Percentiles rank a stretch among this genome's conserved stretches.
Evolutionary conservation across 331 rosid species (phyloP).

Genomic region (Pyracantha coccinea): DNA sequence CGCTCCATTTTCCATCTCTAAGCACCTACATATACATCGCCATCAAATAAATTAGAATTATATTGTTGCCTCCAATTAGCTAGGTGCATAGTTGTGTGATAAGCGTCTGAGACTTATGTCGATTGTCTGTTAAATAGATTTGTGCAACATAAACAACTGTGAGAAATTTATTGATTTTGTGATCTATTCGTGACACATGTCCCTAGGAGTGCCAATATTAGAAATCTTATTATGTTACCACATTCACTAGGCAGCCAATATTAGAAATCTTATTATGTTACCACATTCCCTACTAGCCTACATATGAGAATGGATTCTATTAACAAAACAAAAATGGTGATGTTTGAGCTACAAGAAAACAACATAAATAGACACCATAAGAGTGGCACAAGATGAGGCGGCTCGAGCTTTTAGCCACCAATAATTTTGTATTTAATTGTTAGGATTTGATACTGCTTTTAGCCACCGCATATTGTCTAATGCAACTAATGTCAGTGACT

Average conservation of each 20-base stretch:
- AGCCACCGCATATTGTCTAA: background rate
- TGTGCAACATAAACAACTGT: background rate
- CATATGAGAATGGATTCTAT: background rate
- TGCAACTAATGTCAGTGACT: background rate
- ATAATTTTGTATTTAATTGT: too few relatives aligned
- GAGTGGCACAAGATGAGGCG: background rate
- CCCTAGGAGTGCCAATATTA: background rate
- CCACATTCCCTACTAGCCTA: background rate
- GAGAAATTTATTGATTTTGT: background rate
- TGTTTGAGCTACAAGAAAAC: background rate
- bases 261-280: too few relatives aligned
- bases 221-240: background rate
- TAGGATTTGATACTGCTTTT: too few relatives aligned
- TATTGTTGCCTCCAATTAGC: background rate
- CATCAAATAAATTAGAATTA: conserved; percentile 1
- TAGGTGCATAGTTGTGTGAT: background rate
- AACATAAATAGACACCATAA: background rate
- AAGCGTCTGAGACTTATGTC: background rate
- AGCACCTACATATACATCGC: conserved; percentile 45
- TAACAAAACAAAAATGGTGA: background rate
- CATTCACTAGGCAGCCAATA: too few relatives aligned
- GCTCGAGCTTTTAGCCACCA: background rate
- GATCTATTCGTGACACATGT: background rate
- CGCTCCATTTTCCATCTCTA: conserved; percentile 93
- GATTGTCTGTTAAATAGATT: too few relatives aligned